These are phyloP conservation scores for Fistulina hepatica DNA, from an alignment of 1,284 basidiomycete species.

Conservation along the genomic window DNA sequence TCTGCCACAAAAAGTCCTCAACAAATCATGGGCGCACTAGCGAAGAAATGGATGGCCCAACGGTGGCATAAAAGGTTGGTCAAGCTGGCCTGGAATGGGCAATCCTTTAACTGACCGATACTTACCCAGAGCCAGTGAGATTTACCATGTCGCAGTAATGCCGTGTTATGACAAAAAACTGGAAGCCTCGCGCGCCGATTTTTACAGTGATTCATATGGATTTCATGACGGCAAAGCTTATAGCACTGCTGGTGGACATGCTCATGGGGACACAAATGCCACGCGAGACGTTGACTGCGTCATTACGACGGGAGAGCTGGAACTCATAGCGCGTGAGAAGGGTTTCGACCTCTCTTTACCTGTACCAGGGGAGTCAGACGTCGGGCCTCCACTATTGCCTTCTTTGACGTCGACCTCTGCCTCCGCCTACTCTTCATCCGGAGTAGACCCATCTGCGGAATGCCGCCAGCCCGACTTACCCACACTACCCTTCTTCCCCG, in stretches of 20 bases:
- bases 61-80: slow-evolving; percentile 58
- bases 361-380: slow-evolving; percentile 38
- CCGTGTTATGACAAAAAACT: slow-evolving; percentile 99
- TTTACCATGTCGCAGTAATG: slow-evolving; percentile 98
- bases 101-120: slow-evolving; percentile 11
- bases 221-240: too few species aligned
- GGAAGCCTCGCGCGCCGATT: slow-evolving; percentile 89
- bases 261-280: slow-evolving; percentile 24
- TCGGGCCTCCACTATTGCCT: slow-evolving; percentile 5
- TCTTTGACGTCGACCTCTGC: too few species aligned
- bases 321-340: slow-evolving; percentile 76
- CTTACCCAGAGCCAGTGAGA: slow-evolving; percentile 53
- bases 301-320: slow-evolving; percentile 92
- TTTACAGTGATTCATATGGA: slow-evolving; percentile 73
- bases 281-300: slow-evolving; percentile 96
- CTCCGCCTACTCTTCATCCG: too few species aligned
- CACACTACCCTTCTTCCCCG: slow-evolving; percentile 37
- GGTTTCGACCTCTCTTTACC: slow-evolving; percentile 64
- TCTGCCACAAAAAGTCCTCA: slow-evolving; percentile 86
- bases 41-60: slow-evolving; percentile 74
- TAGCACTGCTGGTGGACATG: background rate
- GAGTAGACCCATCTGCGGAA: too few species aligned
- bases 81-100: slow-evolving; percentile 6
- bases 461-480: background rate
- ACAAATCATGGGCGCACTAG: slow-evolving; percentile 87